These are phyloP conservation scores for Metschnikowia shivogae DNA, from an alignment of 805 yeast genomes.

Conservation along the genomic window DNA sequence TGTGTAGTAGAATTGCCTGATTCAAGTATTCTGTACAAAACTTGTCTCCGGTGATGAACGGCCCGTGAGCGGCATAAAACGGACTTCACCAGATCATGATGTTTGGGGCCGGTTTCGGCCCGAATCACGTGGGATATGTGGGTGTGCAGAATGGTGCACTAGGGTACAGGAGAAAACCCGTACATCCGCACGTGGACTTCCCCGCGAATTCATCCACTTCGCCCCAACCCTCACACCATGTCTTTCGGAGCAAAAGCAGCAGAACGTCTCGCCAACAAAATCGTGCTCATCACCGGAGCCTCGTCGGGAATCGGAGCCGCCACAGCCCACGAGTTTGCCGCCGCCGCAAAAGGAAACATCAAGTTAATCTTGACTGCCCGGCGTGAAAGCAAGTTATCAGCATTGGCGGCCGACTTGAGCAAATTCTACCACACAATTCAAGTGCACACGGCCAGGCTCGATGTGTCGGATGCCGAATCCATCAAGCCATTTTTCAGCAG, in stretches of 20 bases:
- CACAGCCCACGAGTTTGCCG: conserved; percentile 83
- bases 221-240: conserved; percentile 17
- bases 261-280: conserved; percentile 35
- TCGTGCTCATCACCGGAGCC: conserved; percentile 68
- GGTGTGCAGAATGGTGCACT: no score
- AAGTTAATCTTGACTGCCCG: conserved; percentile 37
- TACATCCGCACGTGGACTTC: no score
- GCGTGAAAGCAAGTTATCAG: conserved; percentile 27
- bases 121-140: no score
- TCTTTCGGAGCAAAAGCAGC: conserved; percentile 37
- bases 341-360: conserved; percentile 37
- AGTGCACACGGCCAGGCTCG: conserved; percentile 30
- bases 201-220: background rate
- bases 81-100: no score
- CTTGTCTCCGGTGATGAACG: no score
- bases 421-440: conserved; percentile 23
- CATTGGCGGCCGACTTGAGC: conserved; percentile 24
- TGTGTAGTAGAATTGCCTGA: no score
- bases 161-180: no score
- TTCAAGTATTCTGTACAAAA: no score
- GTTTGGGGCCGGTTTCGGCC: no score
- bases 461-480: conserved; percentile 26
- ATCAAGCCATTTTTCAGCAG: conserved; percentile 26
- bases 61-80: no score
- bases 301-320: conserved; percentile 94